These are phyloP conservation scores for Cladosporium colombiae DNA, from an alignment of 2,329 filamentous ascomycete genomes.

Conservation along the genomic window DNA sequence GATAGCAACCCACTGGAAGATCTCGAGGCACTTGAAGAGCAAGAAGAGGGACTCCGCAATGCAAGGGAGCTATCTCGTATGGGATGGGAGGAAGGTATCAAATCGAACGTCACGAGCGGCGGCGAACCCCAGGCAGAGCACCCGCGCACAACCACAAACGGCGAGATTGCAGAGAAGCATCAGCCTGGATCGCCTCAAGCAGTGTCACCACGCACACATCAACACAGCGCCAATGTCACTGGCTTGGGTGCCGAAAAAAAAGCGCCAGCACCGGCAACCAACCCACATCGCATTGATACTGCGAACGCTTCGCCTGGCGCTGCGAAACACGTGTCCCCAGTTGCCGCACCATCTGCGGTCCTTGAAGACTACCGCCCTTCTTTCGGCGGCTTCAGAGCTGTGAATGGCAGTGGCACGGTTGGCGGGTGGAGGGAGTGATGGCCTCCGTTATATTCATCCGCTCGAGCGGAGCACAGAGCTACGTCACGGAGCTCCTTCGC, in stretches of 20 bases:
- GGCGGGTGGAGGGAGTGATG: conserved; percentile 12
- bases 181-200: neutral
- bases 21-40: conserved; percentile 36
- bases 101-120: neutral
- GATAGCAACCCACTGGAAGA: conserved; percentile 40
- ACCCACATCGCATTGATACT: neutral
- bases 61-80: conserved; percentile 34
- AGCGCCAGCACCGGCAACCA: neutral
- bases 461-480: neutral
- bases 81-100: conserved; percentile 31
- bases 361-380: neutral
- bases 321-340: neutral
- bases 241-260: neutral
- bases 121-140: neutral
- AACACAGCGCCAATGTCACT: neutral
- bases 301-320: neutral
- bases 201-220: neutral
- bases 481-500: neutral
- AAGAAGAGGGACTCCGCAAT: conserved; percentile 36
- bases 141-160: neutral
- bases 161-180: neutral
- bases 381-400: conserved; percentile 13
- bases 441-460: neutral
- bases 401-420: neutral
- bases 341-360: neutral